Percentiles rank a stretch among this genome's conserved stretches.
These are phyloP conservation scores for Aristolochia fimbriata DNA, from an alignment of 164 flowering plant species.

Conservation along the genomic window DNA sequence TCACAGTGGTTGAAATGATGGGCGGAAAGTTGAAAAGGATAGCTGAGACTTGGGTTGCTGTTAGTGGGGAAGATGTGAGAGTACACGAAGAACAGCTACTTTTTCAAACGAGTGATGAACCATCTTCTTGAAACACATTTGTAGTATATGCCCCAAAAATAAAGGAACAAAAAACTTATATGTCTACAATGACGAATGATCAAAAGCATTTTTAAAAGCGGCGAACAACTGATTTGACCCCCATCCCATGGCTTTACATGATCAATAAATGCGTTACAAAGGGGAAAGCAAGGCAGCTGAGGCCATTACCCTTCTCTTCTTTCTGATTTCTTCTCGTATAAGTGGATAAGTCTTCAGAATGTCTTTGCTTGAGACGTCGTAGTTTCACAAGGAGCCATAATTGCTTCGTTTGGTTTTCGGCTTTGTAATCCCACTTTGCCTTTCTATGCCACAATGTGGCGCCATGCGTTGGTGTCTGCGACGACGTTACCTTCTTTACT, in stretches of 20 bases:
- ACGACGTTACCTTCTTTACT: not conserved
- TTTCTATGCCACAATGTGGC: not conserved
- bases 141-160: no score
- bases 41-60: conserved; percentile 75
- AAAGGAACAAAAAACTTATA: no score
- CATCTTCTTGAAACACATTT: conserved; percentile 1
- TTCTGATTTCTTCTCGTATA: no score
- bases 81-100: conserved; percentile 46
- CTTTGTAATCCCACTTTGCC: not conserved
- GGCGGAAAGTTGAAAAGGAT: conserved; percentile 46
- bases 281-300: no score
- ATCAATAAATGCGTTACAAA: no score
- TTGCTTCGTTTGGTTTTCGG: not conserved
- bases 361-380: no score
- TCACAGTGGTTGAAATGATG: conserved; percentile 52
- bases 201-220: no score
- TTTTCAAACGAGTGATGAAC: conserved; percentile 12
- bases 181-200: no score
- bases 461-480: conserved; percentile 1
- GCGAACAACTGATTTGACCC: no score
- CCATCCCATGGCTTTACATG: no score
- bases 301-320: no score
- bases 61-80: conserved; percentile 31
- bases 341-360: no score
- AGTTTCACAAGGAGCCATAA: not conserved